A percentile compares a stretch with the other conserved stretches of the same genome.
These are phyloP conservation scores for Discostella pseudostelligera DNA, from an alignment of 108 stramenopile species.

Conservation along the genomic window DNA sequence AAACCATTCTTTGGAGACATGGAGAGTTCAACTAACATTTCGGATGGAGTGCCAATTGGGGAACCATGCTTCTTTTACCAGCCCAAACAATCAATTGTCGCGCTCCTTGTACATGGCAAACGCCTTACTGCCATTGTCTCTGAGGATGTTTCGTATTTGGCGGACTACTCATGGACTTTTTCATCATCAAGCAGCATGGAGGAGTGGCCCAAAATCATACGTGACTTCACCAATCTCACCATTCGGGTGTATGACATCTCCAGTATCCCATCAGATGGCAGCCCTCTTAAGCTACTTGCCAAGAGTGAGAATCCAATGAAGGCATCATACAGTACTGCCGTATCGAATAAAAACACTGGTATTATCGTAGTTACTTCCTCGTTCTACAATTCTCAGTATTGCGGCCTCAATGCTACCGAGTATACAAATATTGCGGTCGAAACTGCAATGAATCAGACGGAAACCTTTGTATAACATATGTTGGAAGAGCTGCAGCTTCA, in stretches of 20 bases:
- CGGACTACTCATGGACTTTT: slow-evolving; percentile 1
- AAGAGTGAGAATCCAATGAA: slow-evolving; percentile 37
- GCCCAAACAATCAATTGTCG: slow-evolving; percentile 42
- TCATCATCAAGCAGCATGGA: too few species aligned
- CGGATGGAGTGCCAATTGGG: not conserved
- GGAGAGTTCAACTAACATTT: too few species aligned
- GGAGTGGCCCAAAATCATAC: slow-evolving; percentile 4
- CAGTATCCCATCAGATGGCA: slow-evolving; percentile 39
- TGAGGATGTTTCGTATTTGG: slow-evolving; percentile 21
- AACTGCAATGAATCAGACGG: slow-evolving; percentile 36
- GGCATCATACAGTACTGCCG: slow-evolving; percentile 31
- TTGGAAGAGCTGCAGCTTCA: slow-evolving; percentile 35
- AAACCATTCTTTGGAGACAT: too few species aligned
- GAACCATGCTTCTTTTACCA: slow-evolving; percentile 25
- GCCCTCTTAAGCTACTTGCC: slow-evolving; percentile 28
- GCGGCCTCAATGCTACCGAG: slow-evolving; percentile 38
- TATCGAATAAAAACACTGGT: slow-evolving; percentile 24
- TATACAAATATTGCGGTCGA: slow-evolving; percentile 36
- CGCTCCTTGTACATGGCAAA: slow-evolving; percentile 34
- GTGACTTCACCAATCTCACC: slow-evolving; percentile 21
- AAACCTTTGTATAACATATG: slow-evolving; percentile 33
- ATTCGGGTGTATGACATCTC: slow-evolving; percentile 43
- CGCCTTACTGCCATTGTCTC: slow-evolving; percentile 49
- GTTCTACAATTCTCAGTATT: slow-evolving; percentile 35
- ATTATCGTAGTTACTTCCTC: slow-evolving; percentile 30